Percentiles rank a stretch among this genome's conserved stretches.
These are phyloP conservation scores for sunflower (Helianthus annuus) DNA, from an alignment of 129 eudicot species.

Conservation along the genomic window HanXRQr2.0-SUNRISE NC_035443.2:151378441-151378940, in stretches of 20 bases:
- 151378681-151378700: neutral
- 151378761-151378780: no score
- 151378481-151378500: neutral
- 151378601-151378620: conserved; percentile 7
- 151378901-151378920: no score
- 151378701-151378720: neutral
- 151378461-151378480: neutral
- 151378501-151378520: conserved; percentile 9
- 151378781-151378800: no score
- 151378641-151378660: neutral
- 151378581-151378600: conserved; percentile 19
- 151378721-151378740: neutral
- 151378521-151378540: neutral
- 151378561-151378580: conserved; percentile 5
- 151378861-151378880: no score
- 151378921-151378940: no score
- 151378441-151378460: conserved; percentile 12
- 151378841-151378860: no score
- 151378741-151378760: no score
- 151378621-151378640: conserved; percentile 22
- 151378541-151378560: neutral
- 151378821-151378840: no score
- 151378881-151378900: no score
- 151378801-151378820: no score
- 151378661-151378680: neutral